phyloP scores from a whole-genome alignment of 2,329 filamentous ascomycete genomes.

The Colletotrichum sp. region DNA sequence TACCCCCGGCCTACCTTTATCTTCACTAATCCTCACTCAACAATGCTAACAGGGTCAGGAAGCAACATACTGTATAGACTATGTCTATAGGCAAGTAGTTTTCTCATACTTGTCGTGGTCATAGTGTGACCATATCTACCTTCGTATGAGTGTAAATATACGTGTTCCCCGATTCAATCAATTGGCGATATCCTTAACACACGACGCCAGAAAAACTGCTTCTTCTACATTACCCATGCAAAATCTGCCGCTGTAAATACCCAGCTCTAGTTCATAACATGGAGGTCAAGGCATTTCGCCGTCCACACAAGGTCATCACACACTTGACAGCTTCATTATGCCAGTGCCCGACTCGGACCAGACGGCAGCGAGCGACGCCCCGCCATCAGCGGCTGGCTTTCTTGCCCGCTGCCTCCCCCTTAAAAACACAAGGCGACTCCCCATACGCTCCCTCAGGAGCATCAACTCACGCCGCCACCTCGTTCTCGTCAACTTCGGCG shows the following conservation, averaged over 20 bases:
- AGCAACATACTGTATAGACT: not conserved
- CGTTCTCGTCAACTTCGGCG: slow-evolving; percentile 55
- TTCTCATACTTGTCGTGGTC: not conserved
- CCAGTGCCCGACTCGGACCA: not conserved
- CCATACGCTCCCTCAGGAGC: not conserved
- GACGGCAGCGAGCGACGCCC: not conserved
- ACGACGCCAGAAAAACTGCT: slow-evolving; percentile 8
- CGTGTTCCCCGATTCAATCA: not conserved
- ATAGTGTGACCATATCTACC: not conserved
- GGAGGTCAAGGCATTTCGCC: not conserved
- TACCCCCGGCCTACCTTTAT: not conserved
- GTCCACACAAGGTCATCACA: not conserved
- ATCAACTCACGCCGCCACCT: slow-evolving; percentile 17
- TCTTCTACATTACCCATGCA: slow-evolving; percentile 19
- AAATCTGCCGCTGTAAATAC: not conserved
- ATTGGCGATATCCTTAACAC: slow-evolving; percentile 14
- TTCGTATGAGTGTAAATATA: not conserved
- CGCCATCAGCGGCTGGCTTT: not conserved
- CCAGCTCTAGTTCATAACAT: not conserved
- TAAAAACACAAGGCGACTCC: not conserved
- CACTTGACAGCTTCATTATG: slow-evolving; percentile 9
- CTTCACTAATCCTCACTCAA: not conserved
- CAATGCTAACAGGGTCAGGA: not conserved
- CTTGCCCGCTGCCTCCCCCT: not conserved
- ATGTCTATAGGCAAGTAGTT: not conserved